Evolutionary conservation across 2,329 filamentous ascomycete genomes (phyloP), one percentile per base, ranked within the genome.

Genomic region (Microdochium nivale): DNA sequence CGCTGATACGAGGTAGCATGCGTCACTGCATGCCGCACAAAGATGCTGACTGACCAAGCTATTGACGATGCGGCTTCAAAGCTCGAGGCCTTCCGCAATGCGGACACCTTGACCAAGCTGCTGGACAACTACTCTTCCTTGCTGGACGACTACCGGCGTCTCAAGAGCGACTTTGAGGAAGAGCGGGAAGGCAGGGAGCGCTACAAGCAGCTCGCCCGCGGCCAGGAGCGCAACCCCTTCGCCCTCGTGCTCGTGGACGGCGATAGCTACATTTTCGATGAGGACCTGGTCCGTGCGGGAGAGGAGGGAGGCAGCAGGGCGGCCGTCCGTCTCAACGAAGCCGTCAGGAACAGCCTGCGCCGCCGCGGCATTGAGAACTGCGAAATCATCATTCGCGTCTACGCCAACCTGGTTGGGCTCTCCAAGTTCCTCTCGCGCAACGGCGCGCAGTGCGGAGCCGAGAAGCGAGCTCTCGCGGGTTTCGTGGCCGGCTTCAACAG

Each of bases 211-310:
- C 61, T 77, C 51, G 73, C 74, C 4, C 68, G 70, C 49, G 70
- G 68, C 13, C 67, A 73, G 56, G 73, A 78, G 24, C 73, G 76
- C 21, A 79, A 78, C 54, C 75, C 80, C 0, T 85, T 84, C 56
- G 79, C 80, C 1, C 68, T 85, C 2, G 75, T 85, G 7, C 67
- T 86, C 0, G 67, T 86, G 13, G 81, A 86, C 52, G 82, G 80
- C 21, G 80, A 86, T 62, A 79, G 78, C 48, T 84, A 83, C 52
- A 54, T 70, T n/a, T 79, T 82, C 59, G 70, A 75, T 32, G 76
- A 80, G 40, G 63, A 69, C 27, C 67, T 79, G 9, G 60, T 81
- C 49, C 65, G 64, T 44, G 68, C 68, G 5, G 73, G 74, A 1
- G 69, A 72, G 43, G 72, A 79, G 2, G 82, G 81, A 14, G 82